phyloP scores from a whole-genome alignment of 1,139 yeast genomes.

The Cylindricascospora bacillispora region DNA sequence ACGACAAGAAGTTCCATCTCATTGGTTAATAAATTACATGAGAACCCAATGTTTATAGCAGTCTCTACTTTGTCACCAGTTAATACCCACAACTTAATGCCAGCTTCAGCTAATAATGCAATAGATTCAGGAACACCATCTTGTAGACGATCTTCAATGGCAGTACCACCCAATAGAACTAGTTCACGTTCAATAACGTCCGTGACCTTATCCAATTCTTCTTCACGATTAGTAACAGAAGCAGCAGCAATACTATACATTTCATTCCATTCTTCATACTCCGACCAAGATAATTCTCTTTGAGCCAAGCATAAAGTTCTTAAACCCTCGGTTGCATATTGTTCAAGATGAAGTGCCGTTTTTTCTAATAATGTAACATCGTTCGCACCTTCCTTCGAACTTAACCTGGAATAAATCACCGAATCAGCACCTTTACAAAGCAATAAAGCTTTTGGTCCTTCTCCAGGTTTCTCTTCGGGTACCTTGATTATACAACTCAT shows the following conservation, averaged over 20 bases:
- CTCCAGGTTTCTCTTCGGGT: slow-evolving; percentile 33
- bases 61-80: slow-evolving; percentile 98
- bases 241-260: slow-evolving; percentile 71
- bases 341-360: slow-evolving; percentile 81
- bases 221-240: slow-evolving; percentile 67
- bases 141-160: slow-evolving; percentile 91
- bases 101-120: slow-evolving; percentile 76
- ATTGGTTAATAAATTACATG: slow-evolving; percentile 79
- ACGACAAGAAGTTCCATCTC: slow-evolving; percentile 79
- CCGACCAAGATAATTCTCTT: slow-evolving; percentile 49
- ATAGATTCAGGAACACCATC: slow-evolving; percentile 97
- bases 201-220: slow-evolving; percentile 59
- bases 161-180: slow-evolving; percentile 86
- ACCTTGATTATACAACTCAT: slow-evolving; percentile 84
- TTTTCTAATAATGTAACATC: slow-evolving; percentile 34
- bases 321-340: slow-evolving; percentile 89
- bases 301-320: slow-evolving; percentile 91
- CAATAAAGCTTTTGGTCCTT: slow-evolving; percentile 37
- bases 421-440: slow-evolving; percentile 94
- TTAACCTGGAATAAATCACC: slow-evolving; percentile 67
- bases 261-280: slow-evolving; percentile 54
- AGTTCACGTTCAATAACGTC: slow-evolving; percentile 69
- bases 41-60: slow-evolving; percentile 93
- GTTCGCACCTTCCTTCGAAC: slow-evolving; percentile 23
- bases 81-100: slow-evolving; percentile 91